Base-by-base conservation (phyloP, 2,329 filamentous ascomycete species). In the Aspergillus brasiliensis region DNA sequence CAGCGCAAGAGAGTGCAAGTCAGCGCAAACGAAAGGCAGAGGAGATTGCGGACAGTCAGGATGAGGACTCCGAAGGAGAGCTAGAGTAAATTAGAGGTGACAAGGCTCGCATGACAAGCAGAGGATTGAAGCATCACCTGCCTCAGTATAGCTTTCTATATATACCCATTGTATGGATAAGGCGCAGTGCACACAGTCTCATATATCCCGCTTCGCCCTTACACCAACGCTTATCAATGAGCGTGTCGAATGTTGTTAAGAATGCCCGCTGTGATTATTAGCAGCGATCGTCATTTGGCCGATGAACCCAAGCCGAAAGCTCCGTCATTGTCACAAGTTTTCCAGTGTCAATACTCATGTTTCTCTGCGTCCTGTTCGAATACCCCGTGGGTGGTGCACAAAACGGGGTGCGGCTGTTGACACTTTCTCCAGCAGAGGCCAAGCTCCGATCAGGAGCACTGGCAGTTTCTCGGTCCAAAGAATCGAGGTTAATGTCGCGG, bases 11-110 rank as follows among this genome's bases (percentile, higher is more conserved):
- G 57, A 46, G 52, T n/a, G 27, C 34, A 58, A 64, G 21, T 62
- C 69, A 56, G 64, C 65, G 73, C 17, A 81, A 81, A 64, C 75
- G 80, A 23, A 81, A 81, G 59, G 71, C 75, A 15, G 71, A 75
- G 38, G 78, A 81, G 64, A 72, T 80, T 28, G 75, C 75, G 2
- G 77, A 80, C 61, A 80, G 77, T 48, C 77, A 80, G 51, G 78
- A 80, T 37, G 79, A 79, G 34, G 73, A 73, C 23, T 76, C 74
- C 2, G 71, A 73, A 17, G 70, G 66, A 8, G 69, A 73, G 23
- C 71, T 67, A 37, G 69, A 68, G 34, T 75, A 69, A 71, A 63
- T 67, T 28, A 65, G 70, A 19, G 66, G 66, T 13, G 63, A 66
- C 25, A 58, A 66, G 56, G 56, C 51, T 3, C 48, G 60, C 1